These are phyloP conservation scores for Psilocybe cubensis DNA, from an alignment of 768 basidiomycete species.

Conservation along the genomic window DNA sequence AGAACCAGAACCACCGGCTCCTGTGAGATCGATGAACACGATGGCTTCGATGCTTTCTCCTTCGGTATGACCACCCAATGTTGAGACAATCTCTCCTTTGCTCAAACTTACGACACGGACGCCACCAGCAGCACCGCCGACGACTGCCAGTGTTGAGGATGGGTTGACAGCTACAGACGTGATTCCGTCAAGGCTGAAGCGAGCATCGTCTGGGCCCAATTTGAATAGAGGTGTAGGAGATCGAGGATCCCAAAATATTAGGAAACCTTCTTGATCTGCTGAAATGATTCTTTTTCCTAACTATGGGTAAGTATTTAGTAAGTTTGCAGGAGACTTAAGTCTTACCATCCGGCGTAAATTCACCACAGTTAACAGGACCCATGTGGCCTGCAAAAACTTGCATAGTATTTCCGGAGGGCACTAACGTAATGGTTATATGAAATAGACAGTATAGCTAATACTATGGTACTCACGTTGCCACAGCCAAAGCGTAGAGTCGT, in stretches of 20 bases:
- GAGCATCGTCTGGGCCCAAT: slow-evolving; percentile 66
- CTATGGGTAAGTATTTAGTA: neutral
- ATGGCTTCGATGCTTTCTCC: slow-evolving; percentile 90
- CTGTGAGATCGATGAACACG: slow-evolving; percentile 78
- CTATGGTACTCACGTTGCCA: slow-evolving; percentile 81
- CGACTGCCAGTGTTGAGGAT: slow-evolving; percentile 86
- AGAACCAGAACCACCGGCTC: slow-evolving; percentile 47
- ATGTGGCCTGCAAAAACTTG: slow-evolving; percentile 94
- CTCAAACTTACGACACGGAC: slow-evolving; percentile 85
- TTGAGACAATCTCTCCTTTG: slow-evolving; percentile 81
- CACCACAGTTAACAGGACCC: slow-evolving; percentile 81
- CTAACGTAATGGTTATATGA: slow-evolving; percentile 41
- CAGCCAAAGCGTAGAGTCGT: slow-evolving; percentile 94
- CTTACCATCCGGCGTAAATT: slow-evolving; percentile 89
- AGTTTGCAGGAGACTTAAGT: neutral
- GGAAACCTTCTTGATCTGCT: slow-evolving; percentile 77
- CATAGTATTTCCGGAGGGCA: slow-evolving; percentile 94
- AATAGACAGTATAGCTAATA: neutral
- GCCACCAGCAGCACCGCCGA: slow-evolving; percentile 86
- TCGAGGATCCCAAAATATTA: slow-evolving; percentile 93
- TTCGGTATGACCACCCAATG: slow-evolving; percentile 82
- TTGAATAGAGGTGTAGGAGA: slow-evolving; percentile 81
- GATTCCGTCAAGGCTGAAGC: slow-evolving; percentile 83
- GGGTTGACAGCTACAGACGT: slow-evolving; percentile 86
- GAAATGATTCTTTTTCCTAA: slow-evolving; percentile 89